A percentile compares a stretch with the other conserved stretches of the same genome.
Conservation (phyloP, 805 yeast genomes). For the Debaryomyces maramus region DNA sequence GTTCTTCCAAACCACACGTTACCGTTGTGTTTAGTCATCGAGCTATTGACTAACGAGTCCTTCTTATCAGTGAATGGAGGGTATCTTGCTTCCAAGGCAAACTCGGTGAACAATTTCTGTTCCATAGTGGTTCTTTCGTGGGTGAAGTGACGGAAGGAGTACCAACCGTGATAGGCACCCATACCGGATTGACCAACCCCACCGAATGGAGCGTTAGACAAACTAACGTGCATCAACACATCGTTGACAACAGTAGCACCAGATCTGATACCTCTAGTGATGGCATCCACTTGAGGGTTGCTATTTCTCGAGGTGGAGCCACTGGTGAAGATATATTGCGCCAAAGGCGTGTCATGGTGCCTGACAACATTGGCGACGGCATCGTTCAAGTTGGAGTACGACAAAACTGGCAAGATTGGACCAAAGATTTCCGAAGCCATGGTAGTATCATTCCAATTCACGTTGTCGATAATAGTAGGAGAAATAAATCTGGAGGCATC, state of each 20-base stretch:
- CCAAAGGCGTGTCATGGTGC: constrained; percentile 75
- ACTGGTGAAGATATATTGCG: constrained; percentile 65
- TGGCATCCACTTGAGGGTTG: constrained; percentile 40
- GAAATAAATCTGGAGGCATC: constrained; percentile 49
- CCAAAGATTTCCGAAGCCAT: constrained; percentile 83
- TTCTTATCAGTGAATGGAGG: constrained; percentile 56
- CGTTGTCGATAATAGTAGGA: constrained; percentile 73
- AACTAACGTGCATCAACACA: constrained; percentile 66
- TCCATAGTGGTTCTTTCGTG: constrained; percentile 68
- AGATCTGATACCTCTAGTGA: constrained; percentile 58
- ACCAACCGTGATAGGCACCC: constrained; percentile 79
- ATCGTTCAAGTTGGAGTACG: constrained; percentile 46
- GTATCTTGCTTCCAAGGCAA: constrained; percentile 57
- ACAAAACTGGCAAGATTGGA: constrained; percentile 76
- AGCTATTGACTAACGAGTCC: constrained; percentile 22
- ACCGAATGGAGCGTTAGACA: constrained; percentile 78
- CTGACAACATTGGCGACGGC: constrained; percentile 45
- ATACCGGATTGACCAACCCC: constrained; percentile 85
- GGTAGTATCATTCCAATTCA: constrained; percentile 61
- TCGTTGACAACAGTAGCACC: constrained; percentile 77
- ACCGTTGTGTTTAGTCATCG: constrained; percentile 31
- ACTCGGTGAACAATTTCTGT: constrained; percentile 67
- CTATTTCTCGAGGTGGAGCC: constrained; percentile 46
- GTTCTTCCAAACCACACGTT: constrained; percentile 40
- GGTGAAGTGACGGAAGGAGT: constrained; percentile 55